Base-by-base conservation (phyloP, 1,284 basidiomycete species). In the Tylopilus orsonianus region DNA sequence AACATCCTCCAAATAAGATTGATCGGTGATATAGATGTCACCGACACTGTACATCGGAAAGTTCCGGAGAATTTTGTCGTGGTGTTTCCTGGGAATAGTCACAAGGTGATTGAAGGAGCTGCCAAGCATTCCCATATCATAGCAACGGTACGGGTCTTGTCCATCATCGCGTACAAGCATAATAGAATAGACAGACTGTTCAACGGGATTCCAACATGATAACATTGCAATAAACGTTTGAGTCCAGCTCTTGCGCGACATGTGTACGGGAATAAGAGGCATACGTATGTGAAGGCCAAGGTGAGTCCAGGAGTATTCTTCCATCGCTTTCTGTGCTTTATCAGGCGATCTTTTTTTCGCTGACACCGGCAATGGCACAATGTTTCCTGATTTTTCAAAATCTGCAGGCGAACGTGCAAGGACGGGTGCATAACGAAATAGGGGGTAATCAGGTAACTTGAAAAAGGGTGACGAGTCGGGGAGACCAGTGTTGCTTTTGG, bases 241-340 rank as follows among this genome's bases (percentile, higher is more conserved):
- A 16, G 19, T 10, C 10, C n/a, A n/a, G n/a, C 5, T 29, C n/a
- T 18, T 32, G 3, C 14, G 23, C 23, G 5, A 8, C 12, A 26
- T 39, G n/a, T 14, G 27, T 8, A 33, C 29, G 32, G 44, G 36
- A 20, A 46, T 16, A 13, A 46, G 36, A 14, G 29, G 35, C 13
- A 46, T 24, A 13, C 18, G 22, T 30, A 45, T 33, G 13, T 24
- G 36, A 24, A 45, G 22, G 8, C 44, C 36, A 3, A 45, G 29
- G n/a, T 45, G 33, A 9, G 27, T 33, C 44, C 29, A 39, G 20
- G 44, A 23, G 22, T 45, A 45, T n/a, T 38, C 44, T 8, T 4
- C 6, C 34, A 45, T 33, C 16, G 8, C 1, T 33, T 24, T 18
- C 1, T 4, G 36, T 41, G 19, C 10, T n/a, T 5, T 19, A 14